These are phyloP conservation scores for Brasilioporus rufonigricans DNA, from an alignment of 768 basidiomycete species.

Conservation along the genomic window DNA sequence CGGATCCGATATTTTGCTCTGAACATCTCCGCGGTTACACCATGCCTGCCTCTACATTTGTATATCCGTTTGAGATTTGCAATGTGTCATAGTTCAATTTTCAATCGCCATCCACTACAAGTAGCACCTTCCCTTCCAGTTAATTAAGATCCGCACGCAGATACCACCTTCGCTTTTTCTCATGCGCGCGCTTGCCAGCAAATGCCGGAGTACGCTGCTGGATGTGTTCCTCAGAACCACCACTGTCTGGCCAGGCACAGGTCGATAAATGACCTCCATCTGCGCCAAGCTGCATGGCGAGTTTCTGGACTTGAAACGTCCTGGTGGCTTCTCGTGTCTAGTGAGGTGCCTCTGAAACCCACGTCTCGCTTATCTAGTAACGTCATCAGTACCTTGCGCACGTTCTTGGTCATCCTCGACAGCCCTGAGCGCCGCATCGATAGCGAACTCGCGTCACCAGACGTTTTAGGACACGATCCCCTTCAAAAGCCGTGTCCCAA, in stretches of 20 bases:
- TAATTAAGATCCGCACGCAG: background rate
- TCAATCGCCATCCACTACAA: background rate
- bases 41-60: background rate
- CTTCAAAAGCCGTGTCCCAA: background rate
- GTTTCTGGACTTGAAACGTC: constrained; percentile 14
- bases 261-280: background rate
- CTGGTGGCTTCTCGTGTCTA: background rate
- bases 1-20: no score
- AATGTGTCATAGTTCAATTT: background rate
- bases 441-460: background rate
- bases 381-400: constrained; percentile 10
- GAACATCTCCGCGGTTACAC: background rate
- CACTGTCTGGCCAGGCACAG: background rate
- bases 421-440: background rate
- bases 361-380: constrained; percentile 14
- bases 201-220: background rate
- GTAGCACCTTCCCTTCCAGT: no score
- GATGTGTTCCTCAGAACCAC: background rate
- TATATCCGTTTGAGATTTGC: background rate
- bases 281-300: background rate
- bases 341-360: constrained; percentile 5
- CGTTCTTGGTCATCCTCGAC: background rate
- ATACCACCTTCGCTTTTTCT: background rate
- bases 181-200: background rate
- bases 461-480: background rate